Evolutionary conservation across 2,329 filamentous ascomycete species (phyloP), one percentile per base, ranked within the genome.

Genomic region (Diaporthe citrichinensis): DNA sequence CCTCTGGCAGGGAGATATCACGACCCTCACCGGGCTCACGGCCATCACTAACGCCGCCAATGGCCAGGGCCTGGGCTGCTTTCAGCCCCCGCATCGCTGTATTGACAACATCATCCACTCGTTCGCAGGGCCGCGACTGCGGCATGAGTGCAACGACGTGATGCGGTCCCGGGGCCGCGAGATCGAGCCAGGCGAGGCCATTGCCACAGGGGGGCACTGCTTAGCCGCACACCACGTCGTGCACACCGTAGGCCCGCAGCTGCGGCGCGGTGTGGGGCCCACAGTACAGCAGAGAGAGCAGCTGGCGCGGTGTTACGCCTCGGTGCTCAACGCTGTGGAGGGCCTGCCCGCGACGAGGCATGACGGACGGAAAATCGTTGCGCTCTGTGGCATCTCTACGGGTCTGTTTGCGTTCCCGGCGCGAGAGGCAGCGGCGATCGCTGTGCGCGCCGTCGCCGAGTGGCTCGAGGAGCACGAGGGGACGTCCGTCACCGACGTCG

Each of bases 21-120:
- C 83, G 12, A 78, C 80, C 0, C 77, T 84, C 15, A 74, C 77
- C 0, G 79, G 80, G 39, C 78, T 82, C 23, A 83, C 81, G 1
- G 82, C 82, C 10, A 83, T 84, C 69, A 81, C 81, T 15, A 84
- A 84, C 65, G 83, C 83, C 14, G 83, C 82, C 20, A 84, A 84
- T 71, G 78, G 80, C 5, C 79, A 79, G 15, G 78, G 84, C 74
- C 79, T 84, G 2, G 83, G 83, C 0, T 84, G 83, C 76, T 84
- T 84, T 73, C 79, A 80, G 71, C 81, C 82, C 0, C 76, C 72
- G 1, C 83, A 84, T 65, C 79, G 76, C 25, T 84, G 83, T 69
- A 84, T 84, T 68, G 83, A 84, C 76, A 84, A 84, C 67, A 79
- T 81, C 1, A 84, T 84, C 57, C 82, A 84, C 73, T 77, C 80